A percentile compares a stretch with the other conserved stretches of the same genome.
Conservation (phyloP, 306 rosid species). For the Cicer chorassanicum region DNA sequence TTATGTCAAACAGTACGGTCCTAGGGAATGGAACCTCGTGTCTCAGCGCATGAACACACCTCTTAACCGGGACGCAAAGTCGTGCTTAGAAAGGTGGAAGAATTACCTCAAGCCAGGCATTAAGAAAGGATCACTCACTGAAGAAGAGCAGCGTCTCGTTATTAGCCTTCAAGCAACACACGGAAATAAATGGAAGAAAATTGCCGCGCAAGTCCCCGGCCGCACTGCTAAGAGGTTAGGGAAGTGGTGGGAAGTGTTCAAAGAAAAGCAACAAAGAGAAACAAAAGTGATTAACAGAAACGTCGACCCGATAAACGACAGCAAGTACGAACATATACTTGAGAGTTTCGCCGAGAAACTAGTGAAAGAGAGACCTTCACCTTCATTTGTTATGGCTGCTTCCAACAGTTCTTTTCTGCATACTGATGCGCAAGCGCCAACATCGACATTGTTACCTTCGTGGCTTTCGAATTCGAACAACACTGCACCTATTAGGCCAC, state of each 20-base stretch:
- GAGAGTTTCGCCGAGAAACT: slow-evolving; percentile 80
- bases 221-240: slow-evolving; percentile 87
- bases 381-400: slow-evolving; percentile 73
- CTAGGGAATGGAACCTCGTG: slow-evolving; percentile 90
- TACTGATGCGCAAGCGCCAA: slow-evolving; percentile 57
- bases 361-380: slow-evolving; percentile 58
- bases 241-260: slow-evolving; percentile 96
- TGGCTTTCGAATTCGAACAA: slow-evolving; percentile 82
- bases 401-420: slow-evolving; percentile 75
- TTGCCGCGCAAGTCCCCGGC: slow-evolving; percentile 82
- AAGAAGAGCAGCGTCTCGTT: slow-evolving; percentile 80
- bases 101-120: slow-evolving; percentile 87
- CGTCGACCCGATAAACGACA: slow-evolving; percentile 62
- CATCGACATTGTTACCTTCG: slow-evolving; percentile 73
- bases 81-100: slow-evolving; percentile 93
- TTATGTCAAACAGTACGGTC: slow-evolving; percentile 83
- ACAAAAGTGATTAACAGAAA: slow-evolving; percentile 61
- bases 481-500: slow-evolving; percentile 60
- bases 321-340: slow-evolving; percentile 73
- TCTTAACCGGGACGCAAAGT: slow-evolving; percentile 77
- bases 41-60: slow-evolving; percentile 85
- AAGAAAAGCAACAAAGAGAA: slow-evolving; percentile 82
- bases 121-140: slow-evolving; percentile 82
- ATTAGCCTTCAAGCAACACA: slow-evolving; percentile 78
- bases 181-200: slow-evolving; percentile 91